Conservation (phyloP, 2,329 filamentous ascomycete genomes). For the Ascochyta rabiei region DNA sequence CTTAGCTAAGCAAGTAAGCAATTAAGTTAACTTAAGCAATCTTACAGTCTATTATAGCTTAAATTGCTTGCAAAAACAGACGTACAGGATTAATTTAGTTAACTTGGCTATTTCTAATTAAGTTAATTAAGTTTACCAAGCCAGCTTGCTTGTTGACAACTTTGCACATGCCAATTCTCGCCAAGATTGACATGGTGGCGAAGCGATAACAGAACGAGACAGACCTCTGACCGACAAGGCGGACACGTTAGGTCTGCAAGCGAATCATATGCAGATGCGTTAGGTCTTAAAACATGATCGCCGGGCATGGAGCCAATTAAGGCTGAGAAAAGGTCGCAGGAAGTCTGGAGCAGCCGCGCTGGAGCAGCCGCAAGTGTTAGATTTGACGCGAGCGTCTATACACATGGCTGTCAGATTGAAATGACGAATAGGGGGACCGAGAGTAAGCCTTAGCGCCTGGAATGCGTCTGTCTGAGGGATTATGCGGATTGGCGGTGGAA, state of each 20-base stretch:
- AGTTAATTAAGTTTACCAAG: too few relatives aligned
- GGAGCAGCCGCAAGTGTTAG: conserved; percentile 14
- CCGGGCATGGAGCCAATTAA: conserved; percentile 20
- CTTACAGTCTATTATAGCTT: too few relatives aligned
- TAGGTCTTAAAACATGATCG: conserved; percentile 14
- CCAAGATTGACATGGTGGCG: too few relatives aligned
- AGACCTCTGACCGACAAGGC: conserved; percentile 14
- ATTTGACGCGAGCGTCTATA: conserved; percentile 7
- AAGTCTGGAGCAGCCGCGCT: conserved; percentile 24
- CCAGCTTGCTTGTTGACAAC: too few relatives aligned
- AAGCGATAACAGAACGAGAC: background rate
- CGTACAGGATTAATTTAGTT: too few relatives aligned
- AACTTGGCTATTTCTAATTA: too few relatives aligned
- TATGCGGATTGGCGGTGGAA: conserved; percentile 3
- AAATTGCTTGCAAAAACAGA: too few relatives aligned
- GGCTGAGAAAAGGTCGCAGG: conserved; percentile 1
- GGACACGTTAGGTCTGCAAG: conserved; percentile 13
- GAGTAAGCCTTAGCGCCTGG: conserved; percentile 7
- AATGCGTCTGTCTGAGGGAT: background rate
- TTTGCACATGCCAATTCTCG: too few relatives aligned
- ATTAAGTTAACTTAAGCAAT: too few relatives aligned
- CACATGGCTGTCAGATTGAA: conserved; percentile 26
- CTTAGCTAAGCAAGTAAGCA: too few relatives aligned
- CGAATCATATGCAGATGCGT: conserved; percentile 21
- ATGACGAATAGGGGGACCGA: background rate